phyloP scores from a whole-genome alignment of 768 basidiomycete genomes.

The Dioszegia aurantiaca region DNA sequence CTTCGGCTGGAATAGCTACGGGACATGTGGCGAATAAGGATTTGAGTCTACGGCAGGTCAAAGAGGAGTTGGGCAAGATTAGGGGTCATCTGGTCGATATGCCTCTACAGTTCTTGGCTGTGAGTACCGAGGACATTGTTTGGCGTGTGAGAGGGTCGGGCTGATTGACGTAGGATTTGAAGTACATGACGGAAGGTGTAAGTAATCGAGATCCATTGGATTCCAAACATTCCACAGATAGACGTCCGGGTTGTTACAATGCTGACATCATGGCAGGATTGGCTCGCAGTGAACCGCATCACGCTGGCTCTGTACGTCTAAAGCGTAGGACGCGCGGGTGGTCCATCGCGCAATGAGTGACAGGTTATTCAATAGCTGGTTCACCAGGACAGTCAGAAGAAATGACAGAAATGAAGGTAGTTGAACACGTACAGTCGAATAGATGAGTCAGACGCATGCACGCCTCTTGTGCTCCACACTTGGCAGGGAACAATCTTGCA shows the following conservation, averaged over 20 bases:
- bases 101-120: conserved; percentile 52
- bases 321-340: not conserved
- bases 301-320: conserved; percentile 34
- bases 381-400: too few species aligned
- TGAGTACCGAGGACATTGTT: conserved; percentile 28
- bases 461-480: too few species aligned
- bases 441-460: too few species aligned
- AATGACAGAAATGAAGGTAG: not conserved
- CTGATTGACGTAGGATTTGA: conserved; percentile 16
- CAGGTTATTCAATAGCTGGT: too few species aligned
- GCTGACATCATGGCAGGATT: conserved; percentile 15
- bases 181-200: conserved; percentile 21
- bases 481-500: too few species aligned
- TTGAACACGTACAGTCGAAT: not conserved
- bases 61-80: conserved; percentile 66
- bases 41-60: conserved; percentile 66
- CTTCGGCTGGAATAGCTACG: conserved; percentile 54
- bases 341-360: not conserved
- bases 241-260: too few species aligned
- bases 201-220: too few species aligned
- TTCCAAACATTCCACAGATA: too few species aligned
- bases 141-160: not conserved
- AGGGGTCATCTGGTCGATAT: conserved; percentile 55
- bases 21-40: conserved; percentile 73
- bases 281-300: conserved; percentile 28